Evolutionary conservation across 139 green algal genomes (phyloP), one percentile per base, ranked within the genome.

Genomic region (Coelastrella sp.): DNA sequence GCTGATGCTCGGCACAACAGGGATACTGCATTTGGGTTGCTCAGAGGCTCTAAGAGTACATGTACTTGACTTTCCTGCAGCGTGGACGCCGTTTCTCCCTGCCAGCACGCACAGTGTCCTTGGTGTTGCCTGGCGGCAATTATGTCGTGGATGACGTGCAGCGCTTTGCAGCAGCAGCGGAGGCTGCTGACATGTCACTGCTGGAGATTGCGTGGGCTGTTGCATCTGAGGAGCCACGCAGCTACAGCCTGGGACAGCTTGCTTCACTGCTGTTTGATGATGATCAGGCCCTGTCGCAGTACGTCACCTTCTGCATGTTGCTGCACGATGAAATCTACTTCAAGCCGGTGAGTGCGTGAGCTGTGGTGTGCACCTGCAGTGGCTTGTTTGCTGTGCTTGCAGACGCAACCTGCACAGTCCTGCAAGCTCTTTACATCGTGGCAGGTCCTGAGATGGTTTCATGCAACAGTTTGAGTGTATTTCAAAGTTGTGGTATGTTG

Each of bases 311-410:
- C 76, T 88, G 89, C 60, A 89, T 97, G 86, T 92, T 98, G 80
- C 83, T 74, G 4, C 57, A 91, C 11, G 95, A 97, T 91, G 76
- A 84, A 13, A 82, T 94, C 13, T 98, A 92, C 92, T 98, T 98
- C 92, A 96, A 96, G 83, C 94, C 94, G 91, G 91, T 90, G 66
- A 23, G 90, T 19, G 5, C 3, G 8, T 76, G 68, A 10, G 6
- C n/a, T 71, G 10, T 19, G 61, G 61, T 19, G 8, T 71, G 61
- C 61, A 71, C 61, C 10, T 13, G 11, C 61, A 71, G 11, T 10
- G 8, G 61, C 10, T 71, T 71, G 8, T 10, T 71, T 71, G 10
- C 61, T 71, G 10, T 71, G 11, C 61, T 71, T 47, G 32, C 32
- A 47, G 32, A 13, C 61, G 10, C 61, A 71, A 71, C 61, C 61